Base-by-base conservation (phyloP, 345 rosid genomes). In the Rubroshorea leprosula region DNA sequence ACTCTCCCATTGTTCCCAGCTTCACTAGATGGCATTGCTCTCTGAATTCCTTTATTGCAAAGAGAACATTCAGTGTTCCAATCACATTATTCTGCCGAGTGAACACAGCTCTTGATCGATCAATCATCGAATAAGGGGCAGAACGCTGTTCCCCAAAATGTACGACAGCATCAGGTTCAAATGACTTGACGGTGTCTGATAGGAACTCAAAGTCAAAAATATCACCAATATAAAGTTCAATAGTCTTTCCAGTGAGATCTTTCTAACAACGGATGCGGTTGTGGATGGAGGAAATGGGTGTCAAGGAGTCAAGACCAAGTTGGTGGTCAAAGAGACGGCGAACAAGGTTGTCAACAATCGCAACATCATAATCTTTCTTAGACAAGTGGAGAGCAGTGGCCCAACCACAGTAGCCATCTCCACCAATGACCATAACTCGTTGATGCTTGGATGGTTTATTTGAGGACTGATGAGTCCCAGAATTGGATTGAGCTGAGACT, bases 351-450 rank as follows among this genome's bases (percentile, higher is more conserved):
- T 93, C 96, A 38, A 80, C 96, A 24, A 89, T 82, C 17, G 91
- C 85, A 66, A 93, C 94, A 58, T 89, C 76, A 38, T 89, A 89
- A 47, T 86, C 91, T 77, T 77, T 86, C 51, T 78, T 83, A 58
- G 97, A 93, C 35, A 89, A 70, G 71, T 93, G 97, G 27, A 93
- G 94, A 18, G 97, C 96, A 39, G 97, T 93, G 35, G 99, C 97
- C 99, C 96, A 89, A 45, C 99, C 97, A 38, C 99, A 93, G 60
- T 93, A 93, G 29, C 99, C 99, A 67, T 93, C 97, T 63, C 99
- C 99, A 49, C 99, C 99, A 29, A 93, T 86, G 66, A 93, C 83
- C 99, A 93, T 83, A 59, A 93, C 94, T 48, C 87, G 81, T 55
- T 76, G 72, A 12, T 68, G 63, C 80, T 75, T 89, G 44, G 90